Base-by-base conservation (phyloP, 352 stramenopile species). In the Detonula confervacea region DNA sequence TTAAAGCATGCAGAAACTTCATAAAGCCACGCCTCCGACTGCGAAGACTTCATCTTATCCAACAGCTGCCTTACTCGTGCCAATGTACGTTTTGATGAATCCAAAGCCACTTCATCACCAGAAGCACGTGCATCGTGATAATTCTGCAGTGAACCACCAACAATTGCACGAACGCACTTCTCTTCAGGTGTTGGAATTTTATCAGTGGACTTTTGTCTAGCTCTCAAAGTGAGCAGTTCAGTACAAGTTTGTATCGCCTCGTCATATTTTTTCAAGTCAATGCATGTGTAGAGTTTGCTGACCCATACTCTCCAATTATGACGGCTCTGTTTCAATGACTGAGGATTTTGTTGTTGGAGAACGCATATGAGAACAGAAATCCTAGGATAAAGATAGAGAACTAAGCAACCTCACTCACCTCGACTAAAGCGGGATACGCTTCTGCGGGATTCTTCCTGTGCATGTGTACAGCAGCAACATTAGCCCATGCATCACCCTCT, bases 391-490 rank as follows among this genome's bases (percentile, higher is more conserved):
- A 30, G 44, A 30, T 33, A 24, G 46, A 25, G 22, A 47, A 25
- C 16, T 11, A 70, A 33, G 29, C 25, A 39, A 24, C 33, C 2
- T 33, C 7, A 69, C 74, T 84, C 37, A 87, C 80, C 71, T 94
- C 87, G 18, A 83, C 30, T 9, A 94, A 72, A 14, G 89, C 89
- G 18, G 89, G 87, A 73, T 93, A 94, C 14, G 89, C 89, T 80
- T 89, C 77, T 18, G 39, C 66, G 24, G 89, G 80, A 60, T 86
- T 73, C 59, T 85, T 90, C 46, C 89, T 87, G 44, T 87, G 90
- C 75, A 98, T 89, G 79, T 98, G 95, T 47, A 98, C 95, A 47
- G 96, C 97, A 49, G 95, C 96, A 22, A 98, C 89, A 87, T 98
- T 98, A 39, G 95, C 96, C 96, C 95, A 98, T 0, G 96, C 95